These are phyloP conservation scores for Graphilbum fragrans DNA, from an alignment of 2,329 filamentous ascomycete species.

Conservation along the genomic window DNA sequence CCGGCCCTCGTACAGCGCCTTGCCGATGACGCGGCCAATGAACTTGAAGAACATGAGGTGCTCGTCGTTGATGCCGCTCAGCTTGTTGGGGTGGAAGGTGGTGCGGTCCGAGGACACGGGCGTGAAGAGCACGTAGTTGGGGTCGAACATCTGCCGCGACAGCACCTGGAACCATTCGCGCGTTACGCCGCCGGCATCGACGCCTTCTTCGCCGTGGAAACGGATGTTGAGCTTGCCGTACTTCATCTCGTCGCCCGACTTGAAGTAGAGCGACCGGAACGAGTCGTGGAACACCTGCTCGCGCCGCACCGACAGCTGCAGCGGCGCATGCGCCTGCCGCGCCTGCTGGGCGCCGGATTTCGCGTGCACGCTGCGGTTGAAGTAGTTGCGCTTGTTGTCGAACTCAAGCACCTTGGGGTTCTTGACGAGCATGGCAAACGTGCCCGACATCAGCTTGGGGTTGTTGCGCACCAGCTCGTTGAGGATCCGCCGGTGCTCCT, in stretches of 20 bases:
- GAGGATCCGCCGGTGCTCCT: slow-evolving; percentile 92
- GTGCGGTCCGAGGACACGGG: slow-evolving; percentile 95
- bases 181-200: slow-evolving; percentile 94
- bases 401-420: slow-evolving; percentile 98
- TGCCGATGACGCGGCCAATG: slow-evolving; percentile 95
- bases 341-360: slow-evolving; percentile 30
- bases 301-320: slow-evolving; percentile 82
- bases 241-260: slow-evolving; percentile 93
- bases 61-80: slow-evolving; percentile 88
- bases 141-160: slow-evolving; percentile 96
- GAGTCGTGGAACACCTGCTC: slow-evolving; percentile 97
- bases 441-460: slow-evolving; percentile 96
- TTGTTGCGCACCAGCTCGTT: slow-evolving; percentile 97
- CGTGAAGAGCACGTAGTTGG: slow-evolving; percentile 91
- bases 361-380: slow-evolving; percentile 80
- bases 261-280: slow-evolving; percentile 97
- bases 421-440: slow-evolving; percentile 89
- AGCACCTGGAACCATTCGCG: slow-evolving; percentile 99
- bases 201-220: slow-evolving; percentile 94
- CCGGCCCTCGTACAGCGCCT: slow-evolving; percentile 90
- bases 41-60: slow-evolving; percentile 99
- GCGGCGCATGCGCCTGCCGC: slow-evolving; percentile 55
- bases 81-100: slow-evolving; percentile 94
- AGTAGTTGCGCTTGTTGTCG: slow-evolving; percentile 99
- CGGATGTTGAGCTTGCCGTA: slow-evolving; percentile 97